phyloP scores from a whole-genome alignment of 208 protist species.

The Porcisia deanei region DNA sequence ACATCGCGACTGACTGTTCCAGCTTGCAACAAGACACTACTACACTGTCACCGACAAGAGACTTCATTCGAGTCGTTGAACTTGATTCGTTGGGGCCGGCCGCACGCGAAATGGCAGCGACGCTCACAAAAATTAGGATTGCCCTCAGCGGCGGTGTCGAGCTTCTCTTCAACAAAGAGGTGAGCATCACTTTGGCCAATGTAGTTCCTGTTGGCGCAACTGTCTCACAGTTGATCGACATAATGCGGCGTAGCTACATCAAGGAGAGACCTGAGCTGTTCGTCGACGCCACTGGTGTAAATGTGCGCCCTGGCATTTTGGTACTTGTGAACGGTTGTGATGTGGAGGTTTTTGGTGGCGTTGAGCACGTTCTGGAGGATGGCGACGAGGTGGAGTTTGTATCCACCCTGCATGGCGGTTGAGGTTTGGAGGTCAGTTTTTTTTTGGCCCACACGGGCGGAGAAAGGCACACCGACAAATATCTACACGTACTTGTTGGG shows the following conservation, averaged over 20 bases:
- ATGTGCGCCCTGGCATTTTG: conserved; percentile 92
- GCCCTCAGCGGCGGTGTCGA: conserved; percentile 78
- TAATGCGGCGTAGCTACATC: conserved; percentile 58
- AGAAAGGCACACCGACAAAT: background rate
- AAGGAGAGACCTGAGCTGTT: conserved; percentile 78
- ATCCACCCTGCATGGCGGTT: conserved; percentile 95
- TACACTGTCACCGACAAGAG: background rate
- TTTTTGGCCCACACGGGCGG: background rate
- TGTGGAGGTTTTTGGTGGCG: conserved; percentile 89
- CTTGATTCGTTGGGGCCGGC: background rate
- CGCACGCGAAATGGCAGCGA: background rate
- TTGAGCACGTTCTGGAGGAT: conserved; percentile 81
- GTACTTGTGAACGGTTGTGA: conserved; percentile 94
- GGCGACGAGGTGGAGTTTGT: conserved; percentile 92
- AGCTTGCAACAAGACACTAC: background rate
- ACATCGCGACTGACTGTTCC: background rate
- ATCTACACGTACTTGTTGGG: background rate
- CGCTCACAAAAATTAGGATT: conserved; percentile 40
- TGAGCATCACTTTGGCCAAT: conserved; percentile 28
- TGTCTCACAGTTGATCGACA: conserved; percentile 50
- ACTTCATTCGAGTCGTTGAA: background rate
- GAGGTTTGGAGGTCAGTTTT: background rate
- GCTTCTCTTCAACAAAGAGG: conserved; percentile 77
- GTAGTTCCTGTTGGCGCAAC: conserved; percentile 47
- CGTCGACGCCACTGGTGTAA: conserved; percentile 56